Evolutionary conservation across 139 green algal genomes (phyloP).

Genomic region (Chlorella sp.): DNA sequence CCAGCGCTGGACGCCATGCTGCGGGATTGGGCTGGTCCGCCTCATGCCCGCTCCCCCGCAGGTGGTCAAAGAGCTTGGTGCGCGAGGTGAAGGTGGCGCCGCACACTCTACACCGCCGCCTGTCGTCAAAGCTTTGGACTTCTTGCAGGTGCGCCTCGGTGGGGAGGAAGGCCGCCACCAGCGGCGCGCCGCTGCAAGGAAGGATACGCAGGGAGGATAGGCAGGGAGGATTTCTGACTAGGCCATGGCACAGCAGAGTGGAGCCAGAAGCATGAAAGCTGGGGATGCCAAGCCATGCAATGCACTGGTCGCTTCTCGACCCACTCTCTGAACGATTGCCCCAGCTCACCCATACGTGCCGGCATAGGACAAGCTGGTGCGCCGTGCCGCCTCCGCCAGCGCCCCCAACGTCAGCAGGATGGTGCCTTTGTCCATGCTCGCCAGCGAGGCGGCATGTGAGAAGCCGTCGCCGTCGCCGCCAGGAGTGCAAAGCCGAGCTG

Average conservation of each 20-base stretch:
- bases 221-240: not conserved
- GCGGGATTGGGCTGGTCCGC: not conserved
- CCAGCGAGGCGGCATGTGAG: not conserved
- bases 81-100: not conserved
- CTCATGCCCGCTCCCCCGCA: not conserved
- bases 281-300: no score
- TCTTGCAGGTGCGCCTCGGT: not conserved
- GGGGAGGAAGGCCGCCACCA: slow-evolving; percentile 1
- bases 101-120: not conserved
- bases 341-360: not conserved
- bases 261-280: not conserved
- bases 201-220: not conserved
- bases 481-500: not conserved
- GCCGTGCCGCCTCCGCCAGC: not conserved
- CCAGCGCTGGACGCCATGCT: no score
- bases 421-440: not conserved
- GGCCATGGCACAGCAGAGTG: not conserved
- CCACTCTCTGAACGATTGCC: no score
- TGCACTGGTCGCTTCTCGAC: not conserved
- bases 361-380: not conserved
- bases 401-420: not conserved
- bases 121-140: not conserved
- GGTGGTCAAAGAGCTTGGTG: not conserved
- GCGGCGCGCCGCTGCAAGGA: not conserved
- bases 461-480: slow-evolving; percentile 1